Percentiles rank a stretch among this genome's conserved stretches.
Conservation (phyloP, 805 yeast species). For the Vanderwaltozyma verrucispora region DNA sequence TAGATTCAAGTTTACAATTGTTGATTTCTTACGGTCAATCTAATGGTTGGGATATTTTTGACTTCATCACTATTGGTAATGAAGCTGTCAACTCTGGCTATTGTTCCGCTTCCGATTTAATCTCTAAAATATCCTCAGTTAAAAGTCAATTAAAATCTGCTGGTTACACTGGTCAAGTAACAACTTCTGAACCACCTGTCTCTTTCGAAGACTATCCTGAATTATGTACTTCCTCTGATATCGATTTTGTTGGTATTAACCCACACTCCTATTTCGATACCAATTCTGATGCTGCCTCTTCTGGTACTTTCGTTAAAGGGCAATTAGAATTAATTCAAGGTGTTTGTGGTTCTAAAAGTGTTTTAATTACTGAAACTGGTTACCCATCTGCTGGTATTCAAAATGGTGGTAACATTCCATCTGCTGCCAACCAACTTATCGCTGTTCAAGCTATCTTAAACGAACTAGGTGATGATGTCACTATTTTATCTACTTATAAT, state of each 20-base stretch:
- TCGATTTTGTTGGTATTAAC: conserved; percentile 80
- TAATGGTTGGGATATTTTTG: conserved; percentile 64
- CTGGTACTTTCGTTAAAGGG: conserved; percentile 61
- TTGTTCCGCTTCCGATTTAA: conserved; percentile 50
- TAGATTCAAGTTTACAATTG: conserved; percentile 47
- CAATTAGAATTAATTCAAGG: conserved; percentile 47
- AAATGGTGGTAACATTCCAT: conserved; percentile 69
- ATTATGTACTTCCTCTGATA: conserved; percentile 57
- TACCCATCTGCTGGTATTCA: conserved; percentile 67
- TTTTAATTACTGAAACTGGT: conserved; percentile 77
- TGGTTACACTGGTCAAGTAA: conserved; percentile 67
- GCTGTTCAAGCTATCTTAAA: conserved; percentile 59
- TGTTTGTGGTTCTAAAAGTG: conserved; percentile 45
- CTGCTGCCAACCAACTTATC: conserved; percentile 52
- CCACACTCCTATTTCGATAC: conserved; percentile 78
- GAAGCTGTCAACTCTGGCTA: conserved; percentile 68
- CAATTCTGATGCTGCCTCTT: conserved; percentile 45
- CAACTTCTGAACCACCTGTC: conserved; percentile 89
- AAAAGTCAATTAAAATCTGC: conserved; percentile 47
- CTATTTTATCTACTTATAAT: conserved; percentile 69
- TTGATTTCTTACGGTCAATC: conserved; percentile 43
- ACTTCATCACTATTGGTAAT: conserved; percentile 73
- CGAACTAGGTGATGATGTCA: conserved; percentile 47
- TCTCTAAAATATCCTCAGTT: conserved; percentile 54
- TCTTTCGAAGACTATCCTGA: conserved; percentile 50